Evolutionary conservation across 805 yeast genomes (phyloP), one percentile per base, ranked within the genome.

Genomic region (Saccharomycopsis fodiens): DNA sequence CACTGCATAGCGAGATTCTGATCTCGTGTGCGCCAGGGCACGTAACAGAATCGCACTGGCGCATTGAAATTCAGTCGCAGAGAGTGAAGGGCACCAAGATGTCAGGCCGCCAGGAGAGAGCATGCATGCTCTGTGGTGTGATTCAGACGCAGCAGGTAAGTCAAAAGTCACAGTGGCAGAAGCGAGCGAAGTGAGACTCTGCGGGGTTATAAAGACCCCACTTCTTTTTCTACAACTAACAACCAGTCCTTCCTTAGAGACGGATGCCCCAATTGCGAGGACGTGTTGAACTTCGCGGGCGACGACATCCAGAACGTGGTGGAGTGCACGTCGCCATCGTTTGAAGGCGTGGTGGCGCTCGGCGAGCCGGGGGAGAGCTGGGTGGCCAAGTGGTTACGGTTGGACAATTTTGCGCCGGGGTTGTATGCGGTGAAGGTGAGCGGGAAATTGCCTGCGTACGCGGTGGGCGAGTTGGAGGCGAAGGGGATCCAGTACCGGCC

Each of bases 181-280:
- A n/a, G n/a, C n/a, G n/a, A n/a, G n/a, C n/a, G n/a, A n/a, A n/a
- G 22, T 35, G 29, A 30, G 38, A 37, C 44, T 38, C 4, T 46
- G 4, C 52, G 67, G 10, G 39, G 6, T n/a, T n/a, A n/a, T 15
- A 5, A 4, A 12, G 7, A 19, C 55, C 35, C 46, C 13, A 25
- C 35, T 12, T 34, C 19, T 30, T 36, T 27, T 16, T 21, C 13
- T 13, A 43, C 7, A 13, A 21, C n/a, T 20, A 32, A 10, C 15
- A 10, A 6, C 5, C 47, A 67, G 73, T 74, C 73, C 57, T 93
- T 93, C 61, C 77, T 84, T 41, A 80, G 79, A 47, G 78, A 78
- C 16, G 97, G 97, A 4, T 91, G 98, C 64, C 97, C 98, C 12
- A 91, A 91, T 70, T 91, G 98, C 67, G 97, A 87, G 58, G 79